phyloP scores from a whole-genome alignment of 768 basidiomycete species.

The Lentinula detonsa region DNA sequence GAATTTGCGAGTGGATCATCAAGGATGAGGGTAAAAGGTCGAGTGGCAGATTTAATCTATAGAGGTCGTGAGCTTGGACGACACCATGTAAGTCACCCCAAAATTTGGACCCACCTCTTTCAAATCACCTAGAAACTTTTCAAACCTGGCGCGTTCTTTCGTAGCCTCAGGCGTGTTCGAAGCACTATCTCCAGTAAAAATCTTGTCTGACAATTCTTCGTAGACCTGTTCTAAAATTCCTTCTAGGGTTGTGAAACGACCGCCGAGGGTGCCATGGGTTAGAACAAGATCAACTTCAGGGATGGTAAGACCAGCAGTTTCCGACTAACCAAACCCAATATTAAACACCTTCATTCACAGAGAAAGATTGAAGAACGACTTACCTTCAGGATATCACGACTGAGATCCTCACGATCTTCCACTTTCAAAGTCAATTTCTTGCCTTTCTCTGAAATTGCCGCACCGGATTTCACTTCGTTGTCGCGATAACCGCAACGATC shows the following conservation, averaged over 20 bases:
- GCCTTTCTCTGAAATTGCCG: constrained; percentile 83
- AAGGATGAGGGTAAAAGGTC: constrained; percentile 85
- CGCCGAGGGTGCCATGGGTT: constrained; percentile 90
- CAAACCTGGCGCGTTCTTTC: constrained; percentile 58
- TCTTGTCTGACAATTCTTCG: constrained; percentile 89
- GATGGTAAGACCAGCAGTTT: constrained; percentile 83
- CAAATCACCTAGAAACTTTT: constrained; percentile 67
- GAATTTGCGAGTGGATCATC: constrained; percentile 96
- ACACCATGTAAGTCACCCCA: background rate
- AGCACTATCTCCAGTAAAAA: constrained; percentile 72
- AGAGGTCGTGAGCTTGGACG: constrained; percentile 1
- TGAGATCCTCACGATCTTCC: constrained; percentile 87
- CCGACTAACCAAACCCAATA: constrained; percentile 69
- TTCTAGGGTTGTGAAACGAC: constrained; percentile 95
- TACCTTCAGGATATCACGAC: constrained; percentile 92
- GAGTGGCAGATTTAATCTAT: constrained; percentile 72
- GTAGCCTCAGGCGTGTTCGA: constrained; percentile 11
- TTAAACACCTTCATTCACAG: background rate
- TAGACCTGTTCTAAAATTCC: constrained; percentile 92
- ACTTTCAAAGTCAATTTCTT: constrained; percentile 86
- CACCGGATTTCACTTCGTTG: constrained; percentile 94
- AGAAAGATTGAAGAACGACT: constrained; percentile 8
- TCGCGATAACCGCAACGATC: constrained; percentile 93
- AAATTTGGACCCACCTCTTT: constrained; percentile 50
- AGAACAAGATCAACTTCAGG: constrained; percentile 94